Conservation (phyloP, 225 moss, liverwort and hornwort species). For the Straminergon stramineum region DNA sequence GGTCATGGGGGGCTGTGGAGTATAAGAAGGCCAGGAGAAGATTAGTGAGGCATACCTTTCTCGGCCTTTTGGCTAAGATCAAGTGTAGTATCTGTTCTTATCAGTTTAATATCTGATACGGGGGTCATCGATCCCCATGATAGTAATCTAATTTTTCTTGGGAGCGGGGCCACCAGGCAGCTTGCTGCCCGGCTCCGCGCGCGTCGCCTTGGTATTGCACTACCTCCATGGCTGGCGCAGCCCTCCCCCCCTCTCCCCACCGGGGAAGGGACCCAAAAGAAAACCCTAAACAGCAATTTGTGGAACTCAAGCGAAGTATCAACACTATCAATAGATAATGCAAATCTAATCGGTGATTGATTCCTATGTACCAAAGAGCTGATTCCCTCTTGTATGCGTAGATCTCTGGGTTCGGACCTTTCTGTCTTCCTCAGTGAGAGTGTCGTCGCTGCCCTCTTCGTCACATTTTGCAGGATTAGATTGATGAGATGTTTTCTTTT, state of each 20-base stretch:
- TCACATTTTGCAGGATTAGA: no score
- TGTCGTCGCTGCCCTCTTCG: no score
- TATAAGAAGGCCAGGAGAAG: accelerated
- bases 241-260: neutral
- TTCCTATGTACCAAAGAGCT: no score
- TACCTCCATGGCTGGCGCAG: slow-evolving; percentile 8
- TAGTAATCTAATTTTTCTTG: slow-evolving; percentile 72
- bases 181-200: slow-evolving; percentile 15
- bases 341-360: no score
- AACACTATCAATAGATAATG: no score
- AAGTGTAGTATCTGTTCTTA: slow-evolving; percentile 93
- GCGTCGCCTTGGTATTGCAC: slow-evolving; percentile 24
- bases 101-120: slow-evolving; percentile 88
- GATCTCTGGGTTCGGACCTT: no score
- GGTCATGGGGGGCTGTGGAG: accelerated
- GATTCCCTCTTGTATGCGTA: no score
- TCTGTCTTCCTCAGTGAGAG: no score
- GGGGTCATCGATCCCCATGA: slow-evolving; percentile 63
- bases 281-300: neutral
- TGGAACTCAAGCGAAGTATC: no score
- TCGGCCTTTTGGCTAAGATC: slow-evolving; percentile 90
- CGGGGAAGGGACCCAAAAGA: neutral
- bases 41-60: neutral
- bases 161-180: slow-evolving; percentile 11
- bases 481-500: no score